Percentiles rank a stretch among this genome's conserved stretches.
These are phyloP conservation scores for Silene vulgaris DNA, from an alignment of 179 eudicot species.

Conservation along the genomic window DNA sequence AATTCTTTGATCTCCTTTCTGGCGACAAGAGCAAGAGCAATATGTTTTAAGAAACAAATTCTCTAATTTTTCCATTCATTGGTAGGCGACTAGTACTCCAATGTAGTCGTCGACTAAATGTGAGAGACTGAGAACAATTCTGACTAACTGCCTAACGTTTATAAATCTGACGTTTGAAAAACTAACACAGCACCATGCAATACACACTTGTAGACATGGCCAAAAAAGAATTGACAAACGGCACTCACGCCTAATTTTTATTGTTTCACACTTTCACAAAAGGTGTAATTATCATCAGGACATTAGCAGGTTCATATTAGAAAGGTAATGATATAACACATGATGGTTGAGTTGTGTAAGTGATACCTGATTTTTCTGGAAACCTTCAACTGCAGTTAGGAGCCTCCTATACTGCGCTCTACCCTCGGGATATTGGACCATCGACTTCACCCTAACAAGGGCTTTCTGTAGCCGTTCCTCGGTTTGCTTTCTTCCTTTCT, in stretches of 20 bases:
- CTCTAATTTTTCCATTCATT: not conserved
- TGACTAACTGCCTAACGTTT: too few relatives aligned
- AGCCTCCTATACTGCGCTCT: constrained; percentile 79
- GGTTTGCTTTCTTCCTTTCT: constrained; percentile 66
- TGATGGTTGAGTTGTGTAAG: not conserved
- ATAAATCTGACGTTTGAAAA: too few relatives aligned
- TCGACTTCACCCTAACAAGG: constrained; percentile 74
- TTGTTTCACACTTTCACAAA: too few relatives aligned
- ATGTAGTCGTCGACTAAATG: not conserved
- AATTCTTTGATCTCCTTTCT: too few relatives aligned
- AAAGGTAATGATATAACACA: not conserved
- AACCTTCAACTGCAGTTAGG: constrained; percentile 43
- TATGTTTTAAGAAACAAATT: not conserved
- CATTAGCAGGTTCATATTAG: not conserved
- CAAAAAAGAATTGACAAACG: not conserved
- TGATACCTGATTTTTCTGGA: constrained; percentile 47
- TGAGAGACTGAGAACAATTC: not conserved
- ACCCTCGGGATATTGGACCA: constrained; percentile 80
- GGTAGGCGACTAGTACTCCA: not conserved
- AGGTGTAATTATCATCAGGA: not conserved
- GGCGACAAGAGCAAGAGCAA: too few relatives aligned
- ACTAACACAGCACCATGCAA: not conserved
- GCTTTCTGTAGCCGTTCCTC: constrained; percentile 66
- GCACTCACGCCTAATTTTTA: too few relatives aligned
- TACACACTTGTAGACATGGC: not conserved